Evolutionary conservation across 305 asterid genomes (phyloP).

Genomic region (Petunia hybrid): DNA sequence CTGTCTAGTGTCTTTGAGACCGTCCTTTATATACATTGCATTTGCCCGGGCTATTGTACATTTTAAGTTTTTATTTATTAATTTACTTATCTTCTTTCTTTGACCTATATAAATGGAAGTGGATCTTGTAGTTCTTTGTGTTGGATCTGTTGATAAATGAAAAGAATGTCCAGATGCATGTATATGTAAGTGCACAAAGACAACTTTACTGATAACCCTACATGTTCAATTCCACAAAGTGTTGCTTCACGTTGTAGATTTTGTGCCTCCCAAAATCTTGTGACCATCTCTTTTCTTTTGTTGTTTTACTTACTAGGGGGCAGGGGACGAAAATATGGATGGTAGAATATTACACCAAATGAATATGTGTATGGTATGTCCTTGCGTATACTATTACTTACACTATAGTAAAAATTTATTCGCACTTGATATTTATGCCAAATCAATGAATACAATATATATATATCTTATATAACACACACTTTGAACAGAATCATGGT

Average conservation of each 20-base stretch:
- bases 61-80: not conserved
- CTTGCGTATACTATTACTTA: no score
- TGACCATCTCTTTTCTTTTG: not conserved
- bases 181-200: conserved; percentile 37
- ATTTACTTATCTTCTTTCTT: not conserved
- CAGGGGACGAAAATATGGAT: no score
- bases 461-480: no score
- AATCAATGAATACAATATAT: no score
- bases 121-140: not conserved
- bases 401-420: no score
- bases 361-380: no score
- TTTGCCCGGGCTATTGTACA: not conserved
- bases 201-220: conserved; percentile 41
- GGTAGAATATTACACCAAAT: no score
- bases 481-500: no score
- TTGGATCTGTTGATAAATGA: conserved; percentile 15
- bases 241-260: conserved; percentile 46
- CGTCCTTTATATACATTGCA: not conserved
- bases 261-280: conserved; percentile 42
- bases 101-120: not conserved
- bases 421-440: no score
- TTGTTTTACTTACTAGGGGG: no score
- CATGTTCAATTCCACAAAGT: conserved; percentile 49
- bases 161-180: conserved; percentile 46
- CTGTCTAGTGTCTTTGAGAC: conserved; percentile 25